phyloP scores from a whole-genome alignment of 1,284 basidiomycete species.

The Lentinus polychrous region DNA sequence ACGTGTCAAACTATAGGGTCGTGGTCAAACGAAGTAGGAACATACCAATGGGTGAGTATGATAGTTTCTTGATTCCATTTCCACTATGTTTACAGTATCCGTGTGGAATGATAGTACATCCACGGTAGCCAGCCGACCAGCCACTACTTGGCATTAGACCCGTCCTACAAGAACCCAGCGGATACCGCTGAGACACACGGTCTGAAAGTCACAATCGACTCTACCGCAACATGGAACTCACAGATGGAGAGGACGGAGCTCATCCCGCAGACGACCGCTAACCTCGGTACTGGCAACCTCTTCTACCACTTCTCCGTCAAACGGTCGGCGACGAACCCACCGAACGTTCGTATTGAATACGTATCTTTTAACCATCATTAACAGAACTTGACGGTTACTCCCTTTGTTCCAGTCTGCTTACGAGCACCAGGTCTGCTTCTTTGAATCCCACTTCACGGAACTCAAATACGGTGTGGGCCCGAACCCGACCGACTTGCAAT shows the following conservation, averaged over 20 bases:
- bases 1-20: constrained; percentile 34
- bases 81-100: not conserved
- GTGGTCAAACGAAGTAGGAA: constrained; percentile 48
- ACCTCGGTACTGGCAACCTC: constrained; percentile 52
- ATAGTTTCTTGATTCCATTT: not conserved
- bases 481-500: constrained; percentile 42
- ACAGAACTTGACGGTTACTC: not conserved
- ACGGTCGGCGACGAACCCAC: constrained; percentile 41
- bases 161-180: constrained; percentile 57
- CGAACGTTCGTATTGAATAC: constrained; percentile 35
- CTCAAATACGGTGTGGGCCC: constrained; percentile 53
- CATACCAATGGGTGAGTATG: constrained; percentile 48
- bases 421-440: constrained; percentile 57
- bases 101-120: constrained; percentile 45
- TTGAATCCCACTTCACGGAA: constrained; percentile 63
- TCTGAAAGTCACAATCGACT: constrained; percentile 49
- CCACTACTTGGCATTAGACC: constrained; percentile 44
- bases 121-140: constrained; percentile 48
- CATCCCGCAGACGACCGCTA: constrained; percentile 52
- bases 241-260: constrained; percentile 41
- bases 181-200: constrained; percentile 45
- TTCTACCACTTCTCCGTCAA: constrained; percentile 62
- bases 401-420: constrained; percentile 31
- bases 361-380: not conserved
- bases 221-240: constrained; percentile 46